A percentile compares a stretch with the other conserved stretches of the same genome.
These are phyloP conservation scores for Globisporangium perplexum DNA, from an alignment of 352 stramenopile species.

Conservation along the genomic window DNA sequence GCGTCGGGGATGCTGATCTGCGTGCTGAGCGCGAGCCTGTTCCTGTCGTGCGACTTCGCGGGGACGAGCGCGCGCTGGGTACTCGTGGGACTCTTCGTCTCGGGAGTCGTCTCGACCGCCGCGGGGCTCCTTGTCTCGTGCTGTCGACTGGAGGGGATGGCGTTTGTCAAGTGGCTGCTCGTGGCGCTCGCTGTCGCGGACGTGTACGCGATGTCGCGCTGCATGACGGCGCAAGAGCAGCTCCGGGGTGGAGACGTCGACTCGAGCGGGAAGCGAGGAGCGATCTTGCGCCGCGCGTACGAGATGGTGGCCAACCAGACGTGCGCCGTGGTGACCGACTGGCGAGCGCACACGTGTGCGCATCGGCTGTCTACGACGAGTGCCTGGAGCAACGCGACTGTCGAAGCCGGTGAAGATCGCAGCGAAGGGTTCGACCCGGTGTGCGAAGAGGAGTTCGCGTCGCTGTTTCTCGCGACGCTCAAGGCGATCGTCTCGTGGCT, in stretches of 20 bases:
- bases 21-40: slow-evolving; percentile 17
- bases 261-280: not conserved
- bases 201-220: slow-evolving; percentile 16
- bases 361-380: not conserved
- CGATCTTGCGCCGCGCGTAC: slow-evolving; percentile 15
- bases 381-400: not conserved
- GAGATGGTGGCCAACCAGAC: slow-evolving; percentile 17
- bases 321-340: slow-evolving; percentile 10
- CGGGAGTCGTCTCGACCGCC: slow-evolving; percentile 2
- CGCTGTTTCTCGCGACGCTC: slow-evolving; percentile 16
- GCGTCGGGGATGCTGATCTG: slow-evolving; percentile 10
- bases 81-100: slow-evolving; percentile 4
- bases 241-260: not conserved
- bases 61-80: not conserved
- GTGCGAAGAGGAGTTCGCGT: slow-evolving; percentile 18
- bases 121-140: slow-evolving; percentile 15
- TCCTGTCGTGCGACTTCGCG: slow-evolving; percentile 20
- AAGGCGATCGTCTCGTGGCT: slow-evolving; percentile 11
- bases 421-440: slow-evolving; percentile 12
- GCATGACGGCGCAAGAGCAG: slow-evolving; percentile 3
- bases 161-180: slow-evolving; percentile 26
- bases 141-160: slow-evolving; percentile 8
- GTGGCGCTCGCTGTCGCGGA: slow-evolving; percentile 19
- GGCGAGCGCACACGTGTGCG: slow-evolving; percentile 11
- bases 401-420: not conserved